phyloP scores from a whole-genome alignment of 805 yeast genomes.

The Metschnikowia arizonensis region DNA sequence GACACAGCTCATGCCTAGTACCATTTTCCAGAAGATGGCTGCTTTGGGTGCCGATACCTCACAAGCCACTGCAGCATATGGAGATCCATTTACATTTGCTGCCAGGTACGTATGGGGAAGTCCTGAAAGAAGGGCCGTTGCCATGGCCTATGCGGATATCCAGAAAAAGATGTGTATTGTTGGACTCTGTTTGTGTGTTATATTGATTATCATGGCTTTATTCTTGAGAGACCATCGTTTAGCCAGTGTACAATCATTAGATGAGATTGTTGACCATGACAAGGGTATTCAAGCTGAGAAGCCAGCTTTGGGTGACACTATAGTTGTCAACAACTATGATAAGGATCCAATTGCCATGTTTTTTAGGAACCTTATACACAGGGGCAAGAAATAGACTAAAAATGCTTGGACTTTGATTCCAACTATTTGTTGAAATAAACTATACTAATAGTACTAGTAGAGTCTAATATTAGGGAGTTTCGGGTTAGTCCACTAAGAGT shows the following conservation, averaged over 20 bases:
- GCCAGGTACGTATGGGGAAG: conserved; percentile 55
- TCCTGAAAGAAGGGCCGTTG: conserved; percentile 54
- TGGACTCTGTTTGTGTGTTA: conserved; percentile 52
- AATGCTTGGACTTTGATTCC: too few relatives aligned
- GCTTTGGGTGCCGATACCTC: conserved; percentile 26
- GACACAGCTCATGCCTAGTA: conserved; percentile 53
- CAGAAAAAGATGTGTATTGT: conserved; percentile 56
- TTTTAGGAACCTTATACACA: conserved; percentile 9
- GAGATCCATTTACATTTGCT: conserved; percentile 50
- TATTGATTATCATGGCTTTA: conserved; percentile 45
- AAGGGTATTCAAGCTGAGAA: conserved; percentile 15
- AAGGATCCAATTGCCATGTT: conserved; percentile 18
- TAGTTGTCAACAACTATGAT: conserved; percentile 19
- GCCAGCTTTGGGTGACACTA: conserved; percentile 11
- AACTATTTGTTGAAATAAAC: too few relatives aligned
- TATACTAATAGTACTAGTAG: too few relatives aligned
- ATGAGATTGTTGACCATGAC: conserved; percentile 15
- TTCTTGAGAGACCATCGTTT: conserved; percentile 53
- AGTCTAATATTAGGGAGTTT: too few relatives aligned
- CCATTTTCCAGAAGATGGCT: conserved; percentile 32
- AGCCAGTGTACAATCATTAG: conserved; percentile 31
- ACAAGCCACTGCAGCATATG: conserved; percentile 33
- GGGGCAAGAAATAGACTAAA: conserved; percentile 9
- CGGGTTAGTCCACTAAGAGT: too few relatives aligned
- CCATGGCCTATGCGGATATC: conserved; percentile 53